Evolutionary conservation across 2,329 filamentous ascomycete genomes (phyloP).

Genomic region (Fusarium domesticum): DNA sequence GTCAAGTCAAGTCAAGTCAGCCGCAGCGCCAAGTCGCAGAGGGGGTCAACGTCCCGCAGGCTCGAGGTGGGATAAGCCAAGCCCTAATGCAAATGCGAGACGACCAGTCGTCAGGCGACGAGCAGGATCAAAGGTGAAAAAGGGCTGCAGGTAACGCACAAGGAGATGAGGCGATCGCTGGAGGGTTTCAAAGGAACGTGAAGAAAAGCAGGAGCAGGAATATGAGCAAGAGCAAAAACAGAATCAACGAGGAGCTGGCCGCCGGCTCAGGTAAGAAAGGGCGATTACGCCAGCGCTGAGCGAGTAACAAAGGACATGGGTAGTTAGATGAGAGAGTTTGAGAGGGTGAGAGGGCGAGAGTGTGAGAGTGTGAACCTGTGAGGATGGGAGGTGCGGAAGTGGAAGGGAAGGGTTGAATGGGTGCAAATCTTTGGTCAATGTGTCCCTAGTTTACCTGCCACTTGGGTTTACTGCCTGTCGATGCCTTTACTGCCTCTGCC

Average conservation of each 20-base stretch:
- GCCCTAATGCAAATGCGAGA: conserved; percentile 32
- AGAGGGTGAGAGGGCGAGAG: conserved; percentile 7
- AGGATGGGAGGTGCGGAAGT: conserved; percentile 5
- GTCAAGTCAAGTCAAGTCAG: conserved; percentile 25
- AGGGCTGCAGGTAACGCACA: conserved; percentile 10
- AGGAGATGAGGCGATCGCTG: conserved; percentile 12
- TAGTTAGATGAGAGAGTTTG: conserved; percentile 10
- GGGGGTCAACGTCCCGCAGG: conserved; percentile 12
- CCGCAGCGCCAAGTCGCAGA: conserved; percentile 23
- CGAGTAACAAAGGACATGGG: conserved; percentile 23
- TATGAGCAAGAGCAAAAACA: conserved; percentile 20
- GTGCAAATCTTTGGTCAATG: background rate
- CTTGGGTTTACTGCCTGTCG: no score
- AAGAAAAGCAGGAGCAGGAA: no score
- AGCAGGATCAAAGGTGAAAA: conserved; percentile 19
- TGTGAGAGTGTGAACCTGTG: conserved; percentile 1
- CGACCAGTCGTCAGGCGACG: conserved; percentile 31
- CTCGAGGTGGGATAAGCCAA: conserved; percentile 28
- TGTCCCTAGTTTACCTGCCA: no score
- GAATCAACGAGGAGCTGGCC: conserved; percentile 21
- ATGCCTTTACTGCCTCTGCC: no score
- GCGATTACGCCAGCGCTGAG: conserved; percentile 15
- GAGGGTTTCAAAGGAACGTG: conserved; percentile 27
- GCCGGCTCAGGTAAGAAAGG: conserved; percentile 13
- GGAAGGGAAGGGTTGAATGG: conserved; percentile 2